phyloP scores from a whole-genome alignment of 2,329 filamentous ascomycete genomes.

The Pestalotiopsis sp. region DNA sequence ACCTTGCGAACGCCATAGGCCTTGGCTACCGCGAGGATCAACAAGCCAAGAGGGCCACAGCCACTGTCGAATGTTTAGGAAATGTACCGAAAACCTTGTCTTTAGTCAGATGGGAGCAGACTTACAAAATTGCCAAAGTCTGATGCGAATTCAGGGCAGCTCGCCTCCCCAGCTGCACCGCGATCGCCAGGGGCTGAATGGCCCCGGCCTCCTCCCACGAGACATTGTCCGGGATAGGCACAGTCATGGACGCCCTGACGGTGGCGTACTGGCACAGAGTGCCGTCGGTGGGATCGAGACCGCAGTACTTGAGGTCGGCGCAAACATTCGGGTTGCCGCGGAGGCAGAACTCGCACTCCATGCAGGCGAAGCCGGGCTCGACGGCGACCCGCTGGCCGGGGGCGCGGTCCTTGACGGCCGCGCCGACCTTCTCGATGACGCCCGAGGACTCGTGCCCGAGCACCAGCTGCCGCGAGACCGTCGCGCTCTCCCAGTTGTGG shows the following conservation, averaged over 20 bases:
- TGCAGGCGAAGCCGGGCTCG: slow-evolving; percentile 9
- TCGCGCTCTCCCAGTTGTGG: slow-evolving; percentile 11
- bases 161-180: slow-evolving; percentile 2
- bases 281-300: slow-evolving; percentile 7
- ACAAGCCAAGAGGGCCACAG: slow-evolving; percentile 1
- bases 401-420: slow-evolving; percentile 1
- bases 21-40: slow-evolving; percentile 6
- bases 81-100: too few species aligned
- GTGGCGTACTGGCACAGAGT: slow-evolving; percentile 5
- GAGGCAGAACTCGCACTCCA: slow-evolving; percentile 11
- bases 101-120: background rate
- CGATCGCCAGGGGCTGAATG: slow-evolving; percentile 9
- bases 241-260: slow-evolving; percentile 6
- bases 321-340: slow-evolving; percentile 2
- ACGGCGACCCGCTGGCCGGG: slow-evolving; percentile 7
- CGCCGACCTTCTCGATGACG: slow-evolving; percentile 5
- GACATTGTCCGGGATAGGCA: slow-evolving; percentile 6
- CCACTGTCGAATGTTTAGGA: background rate
- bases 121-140: slow-evolving; percentile 10
- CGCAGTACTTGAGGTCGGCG: slow-evolving; percentile 10
- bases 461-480: slow-evolving; percentile 3
- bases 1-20: slow-evolving; percentile 8
- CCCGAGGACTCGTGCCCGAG: slow-evolving; percentile 10
- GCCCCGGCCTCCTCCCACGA: slow-evolving; percentile 10
- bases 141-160: slow-evolving; percentile 2